phyloP scores from a whole-genome alignment of 352 stramenopile species.

The Phytophthora sp. region DNA sequence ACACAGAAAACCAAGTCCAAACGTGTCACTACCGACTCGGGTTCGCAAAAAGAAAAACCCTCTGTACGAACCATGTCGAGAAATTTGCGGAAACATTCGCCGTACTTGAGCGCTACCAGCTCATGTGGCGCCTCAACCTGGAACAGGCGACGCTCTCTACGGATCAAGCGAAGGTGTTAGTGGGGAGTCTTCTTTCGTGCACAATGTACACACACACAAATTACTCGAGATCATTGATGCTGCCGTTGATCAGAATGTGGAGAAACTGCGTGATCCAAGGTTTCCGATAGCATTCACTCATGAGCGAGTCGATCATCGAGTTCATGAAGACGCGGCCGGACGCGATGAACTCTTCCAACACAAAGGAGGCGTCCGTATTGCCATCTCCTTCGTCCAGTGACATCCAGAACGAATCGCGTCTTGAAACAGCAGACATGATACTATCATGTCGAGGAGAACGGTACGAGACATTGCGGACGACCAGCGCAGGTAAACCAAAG shows the following conservation, averaged over 20 bases:
- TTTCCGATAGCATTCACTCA: constrained; percentile 84
- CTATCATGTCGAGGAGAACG: constrained; percentile 48
- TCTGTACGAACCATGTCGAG: constrained; percentile 57
- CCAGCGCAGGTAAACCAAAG: constrained; percentile 44
- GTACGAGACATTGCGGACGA: constrained; percentile 53
- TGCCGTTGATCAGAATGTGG: constrained; percentile 68
- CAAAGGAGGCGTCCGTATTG: constrained; percentile 47
- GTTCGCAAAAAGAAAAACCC: neutral
- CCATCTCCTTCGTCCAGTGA: constrained; percentile 44
- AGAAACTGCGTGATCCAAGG: constrained; percentile 77
- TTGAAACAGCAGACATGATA: constrained; percentile 6
- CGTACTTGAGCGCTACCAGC: constrained; percentile 57
- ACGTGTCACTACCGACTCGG: too few relatives aligned
- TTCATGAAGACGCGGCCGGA: constrained; percentile 80
- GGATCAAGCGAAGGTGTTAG: neutral
- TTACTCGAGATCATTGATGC: constrained; percentile 62
- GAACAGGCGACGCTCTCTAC: constrained; percentile 67
- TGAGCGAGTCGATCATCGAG: constrained; percentile 70
- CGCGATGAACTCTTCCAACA: constrained; percentile 75
- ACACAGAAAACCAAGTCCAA: neutral
- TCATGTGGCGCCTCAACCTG: constrained; percentile 63
- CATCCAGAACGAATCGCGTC: constrained; percentile 53
- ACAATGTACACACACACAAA: constrained; percentile 6
- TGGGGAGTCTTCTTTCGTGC: neutral
- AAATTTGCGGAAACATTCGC: constrained; percentile 72